Conservation (phyloP, 2,329 filamentous ascomycete species). For the Didymella pomorum region DNA sequence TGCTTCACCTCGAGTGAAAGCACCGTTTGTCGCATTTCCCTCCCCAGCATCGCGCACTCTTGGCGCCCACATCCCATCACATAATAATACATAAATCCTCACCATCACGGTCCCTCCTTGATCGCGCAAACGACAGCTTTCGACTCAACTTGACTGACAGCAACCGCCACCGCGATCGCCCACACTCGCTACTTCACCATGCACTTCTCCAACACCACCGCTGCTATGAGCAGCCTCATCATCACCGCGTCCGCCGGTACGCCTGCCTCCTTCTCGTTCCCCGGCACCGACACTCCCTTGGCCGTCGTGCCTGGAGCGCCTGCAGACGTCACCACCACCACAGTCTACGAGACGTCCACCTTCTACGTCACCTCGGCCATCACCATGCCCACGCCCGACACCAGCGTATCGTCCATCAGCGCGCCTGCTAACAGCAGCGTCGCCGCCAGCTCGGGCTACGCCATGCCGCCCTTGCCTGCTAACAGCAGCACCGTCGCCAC, state of each 20-base stretch:
- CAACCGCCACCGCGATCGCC: not conserved
- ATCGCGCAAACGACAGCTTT: not conserved
- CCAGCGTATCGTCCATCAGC: not conserved
- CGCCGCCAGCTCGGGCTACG: too few species aligned
- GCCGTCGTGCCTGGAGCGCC: not conserved
- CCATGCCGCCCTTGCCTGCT: not conserved
- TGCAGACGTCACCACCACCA: slow-evolving; percentile 7
- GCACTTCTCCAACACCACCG: slow-evolving; percentile 1
- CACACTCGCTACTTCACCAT: slow-evolving; percentile 9
- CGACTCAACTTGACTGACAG: not conserved
- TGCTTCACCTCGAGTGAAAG: not conserved
- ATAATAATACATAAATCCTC: not conserved
- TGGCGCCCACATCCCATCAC: slow-evolving; percentile 8
- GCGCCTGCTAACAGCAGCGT: not conserved
- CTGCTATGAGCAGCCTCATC: slow-evolving; percentile 12
- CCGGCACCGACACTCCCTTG: not conserved
- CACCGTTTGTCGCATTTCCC: slow-evolving; percentile 7
- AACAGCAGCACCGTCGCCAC: not conserved
- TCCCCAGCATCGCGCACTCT: slow-evolving; percentile 16
- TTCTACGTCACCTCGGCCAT: slow-evolving; percentile 2
- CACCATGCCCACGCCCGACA: not conserved
- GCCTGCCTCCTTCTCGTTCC: slow-evolving; percentile 3
- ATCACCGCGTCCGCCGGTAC: slow-evolving; percentile 8
- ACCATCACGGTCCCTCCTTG: not conserved
- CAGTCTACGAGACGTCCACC: slow-evolving; percentile 13